Base-by-base conservation (phyloP, 202 grass and related monocot genomes). In the Cymbopogon flexuosus region DNA sequence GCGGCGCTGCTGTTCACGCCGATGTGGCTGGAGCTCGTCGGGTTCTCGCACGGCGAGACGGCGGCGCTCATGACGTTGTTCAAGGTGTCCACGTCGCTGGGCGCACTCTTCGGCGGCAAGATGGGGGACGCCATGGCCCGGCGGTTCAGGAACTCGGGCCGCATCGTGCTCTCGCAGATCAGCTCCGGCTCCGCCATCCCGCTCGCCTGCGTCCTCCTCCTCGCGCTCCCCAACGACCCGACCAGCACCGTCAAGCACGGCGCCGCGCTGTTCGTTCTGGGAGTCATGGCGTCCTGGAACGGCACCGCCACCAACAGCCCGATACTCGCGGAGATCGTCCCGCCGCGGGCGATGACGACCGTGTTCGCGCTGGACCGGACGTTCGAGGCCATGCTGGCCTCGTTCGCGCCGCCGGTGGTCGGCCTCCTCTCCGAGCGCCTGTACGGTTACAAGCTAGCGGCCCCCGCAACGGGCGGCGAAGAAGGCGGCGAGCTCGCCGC, bases 291-390 rank as follows among this genome's bases (percentile, higher is more conserved):
- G 0, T 79, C 62, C 11, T 67, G 62, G 76, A 79, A 79, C n/a
- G 15, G 24, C 2, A 16, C 89, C 0, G 91, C 91, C 10, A 97
- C 91, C 0, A 97, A 97, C 83, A 90, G 83, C 81, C 94, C 89
- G 21, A 93, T 97, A 39, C 89, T 97, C n/a, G 85, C 89, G 2
- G 94, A 97, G 83, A 97, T 97, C 83, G 91, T 93, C 13, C 85
- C 89, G 77, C 85, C 90, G 60, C 78, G 59, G 49, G 88, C 94
- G 35, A 90, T 88, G 85, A 93, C 91, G 24, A 97, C 83, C 68
- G 93, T 97, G 60, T 97, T 90, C 46, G 94, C 91, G 54, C 78
- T 94, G 73, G 89, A 97, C 81, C 51, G 73, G 59, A 85, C 91
- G 39, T 92, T 90, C 77, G 91, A 97, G 80, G 78, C 94, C 8